Evolutionary conservation across 2,329 filamentous ascomycete species (phyloP).

Genomic region (Alternaria incomplexa): DNA sequence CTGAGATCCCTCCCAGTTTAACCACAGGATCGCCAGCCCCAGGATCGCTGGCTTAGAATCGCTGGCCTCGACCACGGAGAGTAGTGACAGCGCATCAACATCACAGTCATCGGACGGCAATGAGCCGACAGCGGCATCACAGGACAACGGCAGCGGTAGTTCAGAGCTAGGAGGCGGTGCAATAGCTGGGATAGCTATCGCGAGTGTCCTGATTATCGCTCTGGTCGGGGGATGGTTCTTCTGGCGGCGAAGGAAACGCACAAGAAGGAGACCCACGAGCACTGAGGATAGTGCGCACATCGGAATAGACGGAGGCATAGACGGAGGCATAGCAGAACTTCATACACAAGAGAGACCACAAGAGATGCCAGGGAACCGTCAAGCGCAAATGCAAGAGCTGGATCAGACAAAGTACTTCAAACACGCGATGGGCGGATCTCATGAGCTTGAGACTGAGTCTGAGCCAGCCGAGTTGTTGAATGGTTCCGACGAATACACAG

Average conservation of each 20-base stretch:
- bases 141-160: background rate
- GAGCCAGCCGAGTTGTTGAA: background rate
- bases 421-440: background rate
- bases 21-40: no score
- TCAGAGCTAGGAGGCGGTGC: background rate
- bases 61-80: background rate
- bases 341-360: background rate
- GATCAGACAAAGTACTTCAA: background rate
- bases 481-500: background rate
- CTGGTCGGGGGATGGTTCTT: background rate
- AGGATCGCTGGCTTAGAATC: no score
- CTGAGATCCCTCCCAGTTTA: no score
- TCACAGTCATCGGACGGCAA: background rate
- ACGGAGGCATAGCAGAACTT: background rate
- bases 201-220: background rate
- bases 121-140: background rate
- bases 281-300: no score
- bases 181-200: background rate
- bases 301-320: background rate
- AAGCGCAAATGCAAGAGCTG: fast-evolving
- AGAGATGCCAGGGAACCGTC: background rate
- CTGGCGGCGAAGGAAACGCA: background rate
- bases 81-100: no score
- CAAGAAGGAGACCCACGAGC: background rate
- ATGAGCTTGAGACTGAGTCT: background rate